phyloP scores from a whole-genome alignment of 2,329 filamentous ascomycete species.

The Aspergillus fumigatiaffinis region DNA sequence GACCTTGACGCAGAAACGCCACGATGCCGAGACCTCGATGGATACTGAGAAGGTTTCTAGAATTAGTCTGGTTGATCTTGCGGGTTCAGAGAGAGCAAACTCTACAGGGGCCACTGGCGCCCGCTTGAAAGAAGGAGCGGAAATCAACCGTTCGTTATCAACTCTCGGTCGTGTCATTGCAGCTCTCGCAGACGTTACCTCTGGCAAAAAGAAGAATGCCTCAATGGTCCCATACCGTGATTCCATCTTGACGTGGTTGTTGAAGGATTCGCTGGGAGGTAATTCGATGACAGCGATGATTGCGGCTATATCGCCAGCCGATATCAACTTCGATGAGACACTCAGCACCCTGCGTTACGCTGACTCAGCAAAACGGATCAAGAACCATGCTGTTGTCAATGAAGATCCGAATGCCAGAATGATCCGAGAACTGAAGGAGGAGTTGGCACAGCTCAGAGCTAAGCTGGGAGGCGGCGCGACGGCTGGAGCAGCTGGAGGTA shows the following conservation, averaged over 20 bases:
- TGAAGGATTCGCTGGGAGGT: slow-evolving; percentile 94
- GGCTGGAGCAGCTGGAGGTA: slow-evolving; percentile 43
- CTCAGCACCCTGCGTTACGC: slow-evolving; percentile 93
- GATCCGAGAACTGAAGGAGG: slow-evolving; percentile 97
- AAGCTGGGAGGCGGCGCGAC: slow-evolving; percentile 66
- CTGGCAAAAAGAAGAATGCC: slow-evolving; percentile 71
- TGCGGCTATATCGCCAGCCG: slow-evolving; percentile 93
- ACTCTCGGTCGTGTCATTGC: slow-evolving; percentile 97
- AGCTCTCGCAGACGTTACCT: slow-evolving; percentile 84
- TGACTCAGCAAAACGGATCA: slow-evolving; percentile 96
- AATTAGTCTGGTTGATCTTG: slow-evolving; percentile 95
- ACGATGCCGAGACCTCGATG: slow-evolving; percentile 91
- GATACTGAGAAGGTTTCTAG: slow-evolving; percentile 96
- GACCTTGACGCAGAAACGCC: slow-evolving; percentile 89
- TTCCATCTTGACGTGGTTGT: slow-evolving; percentile 89
- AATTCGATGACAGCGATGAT: slow-evolving; percentile 99
- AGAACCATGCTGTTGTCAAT: slow-evolving; percentile 99
- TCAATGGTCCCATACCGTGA: slow-evolving; percentile 92
- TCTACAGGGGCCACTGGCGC: slow-evolving; percentile 96
- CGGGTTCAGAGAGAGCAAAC: slow-evolving; percentile 94
- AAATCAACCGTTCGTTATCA: slow-evolving; percentile 95
- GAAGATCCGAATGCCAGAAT: slow-evolving; percentile 98
- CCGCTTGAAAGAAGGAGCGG: slow-evolving; percentile 91
- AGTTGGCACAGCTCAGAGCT: slow-evolving; percentile 76
- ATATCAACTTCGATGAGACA: slow-evolving; percentile 99